These are phyloP conservation scores for Bremia lactucae DNA, from an alignment of 352 stramenopile species.

Conservation along the genomic window DNA sequence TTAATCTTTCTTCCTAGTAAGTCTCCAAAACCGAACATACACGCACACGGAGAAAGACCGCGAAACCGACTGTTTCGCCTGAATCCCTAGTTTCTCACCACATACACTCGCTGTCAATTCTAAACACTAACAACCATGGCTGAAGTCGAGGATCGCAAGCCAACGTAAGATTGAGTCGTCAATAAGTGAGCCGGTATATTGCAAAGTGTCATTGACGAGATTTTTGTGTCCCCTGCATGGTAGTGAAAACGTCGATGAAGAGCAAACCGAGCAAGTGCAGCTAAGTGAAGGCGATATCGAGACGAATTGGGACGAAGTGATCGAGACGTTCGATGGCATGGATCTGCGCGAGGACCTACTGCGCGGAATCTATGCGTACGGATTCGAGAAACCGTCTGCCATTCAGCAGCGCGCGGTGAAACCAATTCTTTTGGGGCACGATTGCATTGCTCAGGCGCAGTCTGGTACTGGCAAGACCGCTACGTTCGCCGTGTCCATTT, in stretches of 20 bases:
- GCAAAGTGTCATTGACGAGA: conserved; percentile 1
- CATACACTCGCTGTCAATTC: conserved; percentile 19
- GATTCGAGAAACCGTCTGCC: conserved; percentile 99
- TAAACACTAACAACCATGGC: conserved; percentile 40
- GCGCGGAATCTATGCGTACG: conserved; percentile 99
- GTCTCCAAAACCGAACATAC: conserved; percentile 27
- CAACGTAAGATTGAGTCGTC: conserved; percentile 22
- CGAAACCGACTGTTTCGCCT: conserved; percentile 16
- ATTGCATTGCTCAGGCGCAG: conserved; percentile 99
- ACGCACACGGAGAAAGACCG: conserved; percentile 31
- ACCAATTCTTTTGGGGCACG: conserved; percentile 93
- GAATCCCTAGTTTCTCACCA: conserved; percentile 14
- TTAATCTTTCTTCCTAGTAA: conserved; percentile 12
- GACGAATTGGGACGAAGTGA: conserved; percentile 97
- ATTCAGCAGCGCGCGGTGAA: conserved; percentile 99
- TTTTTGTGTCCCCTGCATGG: too few relatives aligned
- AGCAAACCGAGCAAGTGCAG: conserved; percentile 47
- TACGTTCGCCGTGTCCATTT: conserved; percentile 97
- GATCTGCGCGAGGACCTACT: conserved; percentile 97
- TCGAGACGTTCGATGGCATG: conserved; percentile 98
- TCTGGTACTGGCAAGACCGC: conserved; percentile 99
- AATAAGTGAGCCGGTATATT: not conserved
- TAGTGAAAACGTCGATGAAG: conserved; percentile 51
- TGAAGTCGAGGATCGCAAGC: conserved; percentile 71
- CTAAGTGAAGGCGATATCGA: conserved; percentile 92